Base-by-base conservation (phyloP, 129 eudicot genomes). In the Pittosporum tobira region DNA sequence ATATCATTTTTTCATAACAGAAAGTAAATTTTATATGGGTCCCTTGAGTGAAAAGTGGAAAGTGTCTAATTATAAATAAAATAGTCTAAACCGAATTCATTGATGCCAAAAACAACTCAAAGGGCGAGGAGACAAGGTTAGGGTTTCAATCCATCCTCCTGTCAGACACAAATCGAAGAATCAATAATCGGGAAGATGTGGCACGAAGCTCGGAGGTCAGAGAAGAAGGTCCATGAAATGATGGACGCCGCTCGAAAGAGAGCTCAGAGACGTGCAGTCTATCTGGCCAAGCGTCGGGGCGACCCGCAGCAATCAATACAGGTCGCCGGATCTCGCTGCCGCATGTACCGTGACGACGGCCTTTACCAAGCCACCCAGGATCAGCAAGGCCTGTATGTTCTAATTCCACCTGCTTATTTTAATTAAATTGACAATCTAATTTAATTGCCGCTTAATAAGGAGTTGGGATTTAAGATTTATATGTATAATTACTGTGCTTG, bases 161-260 rank as follows among this genome's bases (percentile, higher is more conserved):
- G n/a, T n/a, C n/a, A 40, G 16, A 2, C 46, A 1, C 46, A 11
- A 16, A 18, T 16, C 20, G 40, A 27, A 52, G 19, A 30, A 51
- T 13, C 21, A 27, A 27, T n/a, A n/a, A n/a, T n/a, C n/a, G 64
- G 16, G 25, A 75, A 65, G 78, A 91, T 87, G 99, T 93, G 99
- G 99, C 96, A 93, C 79, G 99, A 93, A 72, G 99, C 99, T 14
- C 79, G 99, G 54, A 81, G 96, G 75, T 91, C 99, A 74, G 99
- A 91, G 88, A 74, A 56, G 60, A 91, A 91, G 84, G 99, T 91
- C 62, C 99, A 91, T 62, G 99, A 91, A 46, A 75, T 91, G 90
- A 91, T 91, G 99, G 99, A 91, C 77, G 96, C 96, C 25, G 99
- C 99, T 48, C 84, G 99, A 57, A 91, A 91, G 75, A 63, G 99